Evolutionary conservation across 257 asterid genomes (phyloP).

Genomic region (Plantago major): DNA sequence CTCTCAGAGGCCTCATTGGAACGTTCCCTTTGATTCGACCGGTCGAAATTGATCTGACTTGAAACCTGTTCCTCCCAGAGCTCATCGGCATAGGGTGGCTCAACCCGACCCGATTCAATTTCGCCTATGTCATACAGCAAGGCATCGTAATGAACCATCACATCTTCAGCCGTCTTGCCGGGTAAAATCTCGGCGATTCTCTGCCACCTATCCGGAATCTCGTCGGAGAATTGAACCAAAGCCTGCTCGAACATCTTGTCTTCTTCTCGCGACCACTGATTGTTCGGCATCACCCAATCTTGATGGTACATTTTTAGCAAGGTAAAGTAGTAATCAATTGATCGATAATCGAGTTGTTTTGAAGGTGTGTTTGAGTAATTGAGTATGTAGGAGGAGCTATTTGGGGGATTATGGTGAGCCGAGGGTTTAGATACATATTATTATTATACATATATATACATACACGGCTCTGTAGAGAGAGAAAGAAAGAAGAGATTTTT

Average conservation of each 20-base stretch:
- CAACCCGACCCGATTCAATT: constrained; percentile 45
- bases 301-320: neutral
- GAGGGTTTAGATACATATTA: neutral
- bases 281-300: constrained; percentile 2
- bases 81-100: constrained; percentile 36
- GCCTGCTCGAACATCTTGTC: constrained; percentile 45
- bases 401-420: no score
- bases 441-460: no score
- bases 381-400: no score
- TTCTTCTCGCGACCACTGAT: constrained; percentile 35
- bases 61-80: constrained; percentile 15
- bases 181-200: constrained; percentile 34
- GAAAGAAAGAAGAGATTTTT: neutral
- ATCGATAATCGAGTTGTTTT: neutral
- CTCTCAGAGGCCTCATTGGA: constrained; percentile 52
- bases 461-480: neutral
- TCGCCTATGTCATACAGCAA: constrained; percentile 34
- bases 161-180: constrained; percentile 31
- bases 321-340: neutral
- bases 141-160: constrained; percentile 35
- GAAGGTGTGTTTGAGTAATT: neutral
- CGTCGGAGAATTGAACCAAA: constrained; percentile 37
- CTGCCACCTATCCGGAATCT: constrained; percentile 34
- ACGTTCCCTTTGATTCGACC: constrained; percentile 24
- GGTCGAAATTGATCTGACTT: constrained; percentile 23